These are phyloP conservation scores for Botrytis cinerea DNA, from an alignment of 2,329 filamentous ascomycete genomes.

Conservation along the genomic window DNA sequence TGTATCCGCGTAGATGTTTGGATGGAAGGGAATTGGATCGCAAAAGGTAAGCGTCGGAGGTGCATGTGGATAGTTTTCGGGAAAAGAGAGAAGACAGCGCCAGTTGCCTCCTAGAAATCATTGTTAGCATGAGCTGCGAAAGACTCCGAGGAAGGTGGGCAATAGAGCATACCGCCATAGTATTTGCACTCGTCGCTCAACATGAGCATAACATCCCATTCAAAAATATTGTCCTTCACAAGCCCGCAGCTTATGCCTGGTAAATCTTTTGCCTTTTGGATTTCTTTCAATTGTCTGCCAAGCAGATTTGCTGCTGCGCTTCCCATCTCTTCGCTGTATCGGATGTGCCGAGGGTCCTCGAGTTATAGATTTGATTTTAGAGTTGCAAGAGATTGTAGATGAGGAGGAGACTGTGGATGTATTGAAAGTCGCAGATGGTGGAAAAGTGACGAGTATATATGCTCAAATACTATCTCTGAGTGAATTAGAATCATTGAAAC, in stretches of 20 bases:
- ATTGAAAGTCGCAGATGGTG: background rate
- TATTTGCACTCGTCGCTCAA: constrained; percentile 81
- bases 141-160: background rate
- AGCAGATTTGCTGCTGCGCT: constrained; percentile 67
- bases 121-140: constrained; percentile 60
- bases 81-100: constrained; percentile 81
- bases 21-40: constrained; percentile 82
- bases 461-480: background rate
- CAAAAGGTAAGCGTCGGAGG: constrained; percentile 90
- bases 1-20: constrained; percentile 79
- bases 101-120: constrained; percentile 79
- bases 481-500: background rate
- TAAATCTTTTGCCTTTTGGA: constrained; percentile 88
- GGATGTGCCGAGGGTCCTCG: background rate
- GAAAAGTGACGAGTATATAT: background rate
- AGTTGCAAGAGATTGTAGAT: background rate
- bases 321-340: background rate
- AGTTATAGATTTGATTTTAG: background rate
- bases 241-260: constrained; percentile 93
- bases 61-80: constrained; percentile 79
- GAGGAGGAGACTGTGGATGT: background rate
- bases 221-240: constrained; percentile 84
- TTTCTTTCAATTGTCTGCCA: constrained; percentile 85
- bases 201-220: constrained; percentile 99
- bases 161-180: constrained; percentile 69